These are phyloP conservation scores for Aquanectria penicillioides DNA, from an alignment of 2,329 filamentous ascomycete genomes.

Conservation along the genomic window DNA sequence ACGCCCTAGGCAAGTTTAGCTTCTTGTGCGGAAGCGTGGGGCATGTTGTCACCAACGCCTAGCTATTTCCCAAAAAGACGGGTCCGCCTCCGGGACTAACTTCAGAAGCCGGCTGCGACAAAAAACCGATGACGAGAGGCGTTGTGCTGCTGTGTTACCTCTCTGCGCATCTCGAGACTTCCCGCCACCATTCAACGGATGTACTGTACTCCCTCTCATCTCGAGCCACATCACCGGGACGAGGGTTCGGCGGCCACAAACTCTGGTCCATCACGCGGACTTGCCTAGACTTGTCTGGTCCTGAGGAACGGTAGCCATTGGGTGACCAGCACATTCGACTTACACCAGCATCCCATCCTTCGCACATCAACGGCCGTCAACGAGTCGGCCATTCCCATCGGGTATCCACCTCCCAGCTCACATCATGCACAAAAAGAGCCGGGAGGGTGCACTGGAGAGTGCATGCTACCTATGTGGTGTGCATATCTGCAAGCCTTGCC, in stretches of 20 bases:
- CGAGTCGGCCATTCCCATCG: neutral
- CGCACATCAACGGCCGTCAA: neutral
- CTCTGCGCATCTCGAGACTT: neutral
- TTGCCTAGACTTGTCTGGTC: neutral
- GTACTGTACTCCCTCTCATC: neutral
- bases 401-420: neutral
- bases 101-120: constrained; percentile 12
- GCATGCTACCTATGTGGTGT: too few relatives aligned
- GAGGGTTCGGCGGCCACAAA: constrained; percentile 17
- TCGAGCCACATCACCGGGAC: neutral
- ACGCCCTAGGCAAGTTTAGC: constrained; percentile 37
- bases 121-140: neutral
- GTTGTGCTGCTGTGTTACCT: neutral
- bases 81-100: constrained; percentile 27
- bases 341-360: constrained; percentile 7
- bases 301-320: neutral
- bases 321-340: constrained; percentile 1
- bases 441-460: too few relatives aligned
- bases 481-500: constrained; percentile 2
- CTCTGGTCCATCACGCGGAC: neutral
- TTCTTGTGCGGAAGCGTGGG: constrained; percentile 31
- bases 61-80: constrained; percentile 14
- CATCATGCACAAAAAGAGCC: neutral
- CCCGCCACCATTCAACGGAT: too few relatives aligned
- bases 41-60: constrained; percentile 32